Evolutionary conservation across 768 basidiomycete species (phyloP), one percentile per base, ranked within the genome.

Genomic region (Lenzites betulinus): DNA sequence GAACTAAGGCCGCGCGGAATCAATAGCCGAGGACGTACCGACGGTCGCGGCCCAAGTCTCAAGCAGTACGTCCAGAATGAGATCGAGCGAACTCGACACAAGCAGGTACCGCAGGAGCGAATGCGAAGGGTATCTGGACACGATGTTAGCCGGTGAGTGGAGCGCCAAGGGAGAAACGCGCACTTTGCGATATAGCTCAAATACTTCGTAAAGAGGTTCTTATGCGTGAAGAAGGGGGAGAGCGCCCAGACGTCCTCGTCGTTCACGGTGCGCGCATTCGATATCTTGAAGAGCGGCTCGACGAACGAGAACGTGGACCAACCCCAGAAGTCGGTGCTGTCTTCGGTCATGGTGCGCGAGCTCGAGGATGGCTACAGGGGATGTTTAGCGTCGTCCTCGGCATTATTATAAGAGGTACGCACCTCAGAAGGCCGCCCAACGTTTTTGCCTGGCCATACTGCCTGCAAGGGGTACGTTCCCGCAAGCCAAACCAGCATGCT

Each of bases 281-380:
- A 83, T 20, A 87, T 70, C 50, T 76, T 67, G 61, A 89, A 78
- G 23, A 89, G 74, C 4, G 88, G 88, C 62, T 86, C 79, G 7
- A 89, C 78, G 65, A 87, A 89, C 1, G 83, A 81, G 66, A 87
- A 87, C 2, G 78, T 81, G 39, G 76, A 78, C 88, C 88, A 90
- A 18, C 80, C 75, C 85, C 86, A 88, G 15, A 90, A 73, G 36
- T 74, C 83, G 22, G 81, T 83, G 64, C 79, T 76, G 67, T 90
- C 88, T 70, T 90, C 88, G 9, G 88, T 87, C 68, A 81, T 83
- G 4, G 86, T 80, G 30, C 79, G 66, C 12, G 66, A 66, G 53
- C 70, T 76, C 7, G 83, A 82, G 1, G 86, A 84, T 22, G 75
- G 72, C 85, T 87, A 63, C 7, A 23, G 55, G 22, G 33, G 15